Conservation (phyloP, 2,329 filamentous ascomycete species). For the Cordyceps cateniannulata region DNA sequence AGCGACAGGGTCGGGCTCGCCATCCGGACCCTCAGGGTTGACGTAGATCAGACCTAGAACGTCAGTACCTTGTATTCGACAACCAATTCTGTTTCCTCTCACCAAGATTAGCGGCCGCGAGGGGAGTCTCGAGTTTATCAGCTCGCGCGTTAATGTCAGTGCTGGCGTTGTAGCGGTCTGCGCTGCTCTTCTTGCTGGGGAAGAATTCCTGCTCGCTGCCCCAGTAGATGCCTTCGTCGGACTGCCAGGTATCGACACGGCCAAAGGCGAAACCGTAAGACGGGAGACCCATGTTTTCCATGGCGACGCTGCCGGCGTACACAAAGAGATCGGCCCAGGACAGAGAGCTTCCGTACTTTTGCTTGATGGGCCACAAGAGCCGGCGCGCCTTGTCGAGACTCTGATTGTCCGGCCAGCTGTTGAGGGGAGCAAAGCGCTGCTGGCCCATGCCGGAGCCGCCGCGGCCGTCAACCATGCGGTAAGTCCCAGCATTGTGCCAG, state of each 20-base stretch:
- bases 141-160: constrained; percentile 31
- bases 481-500: constrained; percentile 76
- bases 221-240: constrained; percentile 73
- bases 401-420: constrained; percentile 75
- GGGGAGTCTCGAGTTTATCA: constrained; percentile 50
- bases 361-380: constrained; percentile 75
- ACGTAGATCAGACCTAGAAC: constrained; percentile 65
- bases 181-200: constrained; percentile 63
- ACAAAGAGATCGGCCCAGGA: constrained; percentile 72
- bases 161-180: constrained; percentile 55
- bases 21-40: constrained; percentile 72
- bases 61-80: not conserved
- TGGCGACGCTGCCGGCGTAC: constrained; percentile 69
- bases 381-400: constrained; percentile 75
- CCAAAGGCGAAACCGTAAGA: constrained; percentile 69
- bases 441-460: constrained; percentile 69
- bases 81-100: not conserved
- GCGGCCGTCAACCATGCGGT: constrained; percentile 64
- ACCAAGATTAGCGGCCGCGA: constrained; percentile 57
- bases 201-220: constrained; percentile 51
- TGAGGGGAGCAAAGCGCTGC: constrained; percentile 74
- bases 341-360: constrained; percentile 77
- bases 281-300: constrained; percentile 70
- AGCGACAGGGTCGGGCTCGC: constrained; percentile 62
- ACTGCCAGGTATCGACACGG: constrained; percentile 66